Conservation (phyloP, 1,284 basidiomycete genomes). For the Leccinum proliferum region DNA sequence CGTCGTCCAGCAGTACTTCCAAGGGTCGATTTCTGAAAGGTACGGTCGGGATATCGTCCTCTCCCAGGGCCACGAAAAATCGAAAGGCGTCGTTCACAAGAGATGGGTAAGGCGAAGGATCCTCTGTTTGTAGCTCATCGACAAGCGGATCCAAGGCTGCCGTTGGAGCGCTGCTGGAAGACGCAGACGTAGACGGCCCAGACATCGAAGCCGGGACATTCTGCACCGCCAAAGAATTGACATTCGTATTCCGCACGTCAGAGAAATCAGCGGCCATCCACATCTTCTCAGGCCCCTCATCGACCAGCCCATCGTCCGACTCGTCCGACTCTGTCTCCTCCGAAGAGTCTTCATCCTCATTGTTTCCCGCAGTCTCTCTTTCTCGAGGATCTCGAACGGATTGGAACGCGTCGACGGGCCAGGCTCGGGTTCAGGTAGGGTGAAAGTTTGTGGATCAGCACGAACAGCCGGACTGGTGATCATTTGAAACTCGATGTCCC, state of each 20-base stretch:
- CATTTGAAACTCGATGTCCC: slow-evolving; percentile 36
- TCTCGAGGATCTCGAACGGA: slow-evolving; percentile 12
- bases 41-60: slow-evolving; percentile 27
- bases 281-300: slow-evolving; percentile 21
- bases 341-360: slow-evolving; percentile 5
- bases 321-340: slow-evolving; percentile 10
- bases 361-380: slow-evolving; percentile 4
- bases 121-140: slow-evolving; percentile 29
- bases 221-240: slow-evolving; percentile 4
- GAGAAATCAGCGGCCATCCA: slow-evolving; percentile 23
- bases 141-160: not conserved
- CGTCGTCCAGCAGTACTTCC: slow-evolving; percentile 30
- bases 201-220: not conserved
- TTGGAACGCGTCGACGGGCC: slow-evolving; percentile 9
- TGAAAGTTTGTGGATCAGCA: not conserved
- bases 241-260: not conserved
- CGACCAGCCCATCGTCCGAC: slow-evolving; percentile 11
- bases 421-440: slow-evolving; percentile 1
- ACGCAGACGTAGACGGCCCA: not conserved
- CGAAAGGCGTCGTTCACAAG: slow-evolving; percentile 16
- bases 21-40: slow-evolving; percentile 33
- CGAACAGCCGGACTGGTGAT: not conserved
- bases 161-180: not conserved
- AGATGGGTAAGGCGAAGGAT: not conserved
- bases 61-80: slow-evolving; percentile 34